These are phyloP conservation scores for Poronia punctata DNA, from an alignment of 495 filamentous ascomycete species.

Conservation along the genomic window DNA sequence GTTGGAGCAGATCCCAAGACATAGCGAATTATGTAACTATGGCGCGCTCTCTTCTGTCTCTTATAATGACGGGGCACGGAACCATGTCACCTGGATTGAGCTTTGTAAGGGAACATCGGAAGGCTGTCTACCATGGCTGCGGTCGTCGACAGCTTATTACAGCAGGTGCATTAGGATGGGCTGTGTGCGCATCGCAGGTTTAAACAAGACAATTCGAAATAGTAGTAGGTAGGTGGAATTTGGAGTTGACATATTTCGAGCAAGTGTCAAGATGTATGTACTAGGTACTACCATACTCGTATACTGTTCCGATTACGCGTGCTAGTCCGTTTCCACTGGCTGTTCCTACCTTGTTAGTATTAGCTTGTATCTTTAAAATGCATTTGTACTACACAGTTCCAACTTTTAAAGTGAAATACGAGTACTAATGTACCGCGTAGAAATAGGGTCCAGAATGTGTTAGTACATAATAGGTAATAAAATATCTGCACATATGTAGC, in stretches of 20 bases:
- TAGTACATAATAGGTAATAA: no score
- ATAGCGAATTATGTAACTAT: constrained; percentile 22
- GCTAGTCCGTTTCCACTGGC: no score
- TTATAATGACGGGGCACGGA: constrained; percentile 1
- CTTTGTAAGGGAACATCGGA: constrained; percentile 6
- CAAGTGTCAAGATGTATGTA: constrained; percentile 13
- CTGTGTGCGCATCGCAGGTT: constrained; percentile 8
- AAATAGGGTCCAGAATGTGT: no score
- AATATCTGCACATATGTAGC: no score
- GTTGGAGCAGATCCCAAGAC: constrained; percentile 61
- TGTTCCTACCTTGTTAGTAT: no score
- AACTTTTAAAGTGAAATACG: no score
- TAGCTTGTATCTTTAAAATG: no score
- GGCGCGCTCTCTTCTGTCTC: constrained; percentile 4
- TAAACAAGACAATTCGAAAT: constrained; percentile 1
- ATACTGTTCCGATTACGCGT: no score
- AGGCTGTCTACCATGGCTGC: constrained; percentile 16
- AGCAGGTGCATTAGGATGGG: constrained; percentile 3
- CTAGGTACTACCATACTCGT: no score
- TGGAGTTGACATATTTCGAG: constrained; percentile 7
- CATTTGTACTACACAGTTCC: no score
- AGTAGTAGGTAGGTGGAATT: constrained; percentile 7
- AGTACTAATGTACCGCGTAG: no score
- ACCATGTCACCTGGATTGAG: constrained; percentile 14
- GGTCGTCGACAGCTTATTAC: constrained; percentile 9